Percentiles rank a stretch among this genome's conserved stretches.
Evolutionary conservation across 129 eudicot genomes (phyloP).

Genomic region (Escallonia herrerae): DNA sequence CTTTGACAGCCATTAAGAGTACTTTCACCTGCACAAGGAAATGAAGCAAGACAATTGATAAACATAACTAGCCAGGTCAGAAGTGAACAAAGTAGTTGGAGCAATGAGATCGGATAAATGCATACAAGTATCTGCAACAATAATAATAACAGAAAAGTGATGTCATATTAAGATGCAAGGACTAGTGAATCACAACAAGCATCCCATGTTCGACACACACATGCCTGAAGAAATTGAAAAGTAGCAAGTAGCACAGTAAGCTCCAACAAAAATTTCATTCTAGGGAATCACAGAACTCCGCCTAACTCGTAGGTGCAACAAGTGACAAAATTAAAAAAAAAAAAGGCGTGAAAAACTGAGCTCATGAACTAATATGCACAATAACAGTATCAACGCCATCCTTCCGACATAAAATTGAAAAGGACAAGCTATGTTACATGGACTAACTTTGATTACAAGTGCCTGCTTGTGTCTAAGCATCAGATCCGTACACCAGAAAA

Average conservation of each 20-base stretch:
- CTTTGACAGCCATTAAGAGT: constrained; percentile 86
- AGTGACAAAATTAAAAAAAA: no score
- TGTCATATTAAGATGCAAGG: no score
- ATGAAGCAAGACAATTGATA: constrained; percentile 8
- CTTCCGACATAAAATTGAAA: no score
- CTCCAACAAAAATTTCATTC: not conserved
- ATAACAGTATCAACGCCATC: no score
- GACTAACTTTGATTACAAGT: no score
- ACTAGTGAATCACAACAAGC: not conserved
- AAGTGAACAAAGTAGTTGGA: not conserved
- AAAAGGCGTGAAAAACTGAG: no score
- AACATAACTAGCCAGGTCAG: not conserved
- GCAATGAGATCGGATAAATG: not conserved
- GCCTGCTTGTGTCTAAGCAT: no score
- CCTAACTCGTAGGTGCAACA: no score
- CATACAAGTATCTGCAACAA: not conserved
- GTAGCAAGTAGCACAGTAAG: not conserved
- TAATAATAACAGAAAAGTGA: not conserved
- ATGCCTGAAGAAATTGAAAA: not conserved
- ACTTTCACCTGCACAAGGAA: constrained; percentile 68
- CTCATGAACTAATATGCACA: no score
- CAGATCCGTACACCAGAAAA: no score
- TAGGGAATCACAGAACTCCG: no score
- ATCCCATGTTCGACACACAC: not conserved
- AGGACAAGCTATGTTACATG: no score